Evolutionary conservation across 768 basidiomycete species (phyloP), one percentile per base, ranked within the genome.

Genomic region (Rubroboletus pulcherrimus): DNA sequence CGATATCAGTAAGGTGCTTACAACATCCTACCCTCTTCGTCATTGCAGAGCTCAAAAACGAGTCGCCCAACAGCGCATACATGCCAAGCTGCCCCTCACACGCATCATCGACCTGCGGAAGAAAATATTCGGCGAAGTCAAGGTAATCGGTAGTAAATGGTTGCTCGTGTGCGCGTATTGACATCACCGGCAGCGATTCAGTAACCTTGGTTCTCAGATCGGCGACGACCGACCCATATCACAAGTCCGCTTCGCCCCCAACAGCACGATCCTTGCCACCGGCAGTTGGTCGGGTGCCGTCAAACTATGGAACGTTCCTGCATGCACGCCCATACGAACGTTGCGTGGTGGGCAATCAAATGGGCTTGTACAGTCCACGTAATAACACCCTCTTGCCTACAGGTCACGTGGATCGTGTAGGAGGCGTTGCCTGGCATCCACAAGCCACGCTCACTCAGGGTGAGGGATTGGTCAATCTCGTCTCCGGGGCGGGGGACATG

Each of bases 381-480:
- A 54, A 55, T 60, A 44, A 65, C 12, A 42, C 26, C 6, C 48
- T 51, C 42, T 11, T 51, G 34, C 11, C 47, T 40, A 41, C 60
- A 92, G 93, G 91, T 7, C 95, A 98, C 65, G 81, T 78, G 37
- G 96, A 98, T 66, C 86, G 89, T 49, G 86, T 98, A 30, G 93
- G 97, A 48, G 97, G 97, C 19, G 87, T 98, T 43, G 94, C 95
- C 38, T 99, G 97, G 97, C 95, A 99, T 76, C 97, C 97, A 1
- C 77, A 86, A 64, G 95, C 96, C 17, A 97, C 95, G 0, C 66
- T 95, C 14, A 71, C 86, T 47, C 83, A 87, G 69, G 69, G 77
- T 51, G 73, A 81, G 67, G 75, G 83, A 58, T 51, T 78, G 1
- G 87, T 91, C 14, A 98, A 97, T 69, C 78, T 99, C 49, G 95